Percentiles rank a stretch among this genome's conserved stretches.
phyloP scores from a whole-genome alignment of 2,329 filamentous ascomycete species.

The Parasarocladium wereldwijsianum region DNA sequence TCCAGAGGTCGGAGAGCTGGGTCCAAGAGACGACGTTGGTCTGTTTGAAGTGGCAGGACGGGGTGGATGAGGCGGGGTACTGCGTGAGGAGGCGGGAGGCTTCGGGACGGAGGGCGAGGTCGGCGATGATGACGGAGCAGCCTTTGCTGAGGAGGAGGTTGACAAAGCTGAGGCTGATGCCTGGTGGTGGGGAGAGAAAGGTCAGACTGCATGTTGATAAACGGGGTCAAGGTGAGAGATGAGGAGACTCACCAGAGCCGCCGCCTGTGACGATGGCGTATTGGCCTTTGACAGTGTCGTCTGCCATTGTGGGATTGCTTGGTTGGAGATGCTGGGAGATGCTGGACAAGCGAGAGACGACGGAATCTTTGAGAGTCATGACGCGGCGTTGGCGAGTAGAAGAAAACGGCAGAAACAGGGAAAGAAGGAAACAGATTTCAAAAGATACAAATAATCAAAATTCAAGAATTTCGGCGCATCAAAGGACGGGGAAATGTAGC shows the following conservation, averaged over 20 bases:
- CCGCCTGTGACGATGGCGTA: slow-evolving; percentile 18
- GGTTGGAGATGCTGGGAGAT: too few relatives aligned
- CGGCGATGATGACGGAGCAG: slow-evolving; percentile 22
- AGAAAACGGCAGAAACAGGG: too few relatives aligned
- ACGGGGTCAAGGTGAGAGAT: neutral
- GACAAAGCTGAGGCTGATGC: slow-evolving; percentile 22
- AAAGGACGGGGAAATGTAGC: too few relatives aligned
- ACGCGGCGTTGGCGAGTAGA: too few relatives aligned
- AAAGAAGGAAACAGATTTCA: too few relatives aligned
- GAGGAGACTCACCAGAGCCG: slow-evolving; percentile 9
- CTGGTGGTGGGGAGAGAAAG: slow-evolving; percentile 7
- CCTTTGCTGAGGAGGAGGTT: slow-evolving; percentile 17
- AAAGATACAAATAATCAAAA: too few relatives aligned
- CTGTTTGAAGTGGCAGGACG: slow-evolving; percentile 18
- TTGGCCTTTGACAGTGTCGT: slow-evolving; percentile 15
- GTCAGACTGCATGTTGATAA: neutral
- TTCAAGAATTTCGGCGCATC: too few relatives aligned
- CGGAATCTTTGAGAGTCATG: too few relatives aligned
- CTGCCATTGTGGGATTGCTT: too few relatives aligned
- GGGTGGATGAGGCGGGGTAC: slow-evolving; percentile 13
- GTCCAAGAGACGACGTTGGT: slow-evolving; percentile 23
- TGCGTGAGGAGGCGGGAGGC: slow-evolving; percentile 17
- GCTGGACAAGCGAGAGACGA: too few relatives aligned
- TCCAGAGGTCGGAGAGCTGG: slow-evolving; percentile 17
- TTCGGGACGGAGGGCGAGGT: slow-evolving; percentile 19